phyloP scores from a whole-genome alignment of 257 asterid genomes.

The Rehmannia glutinosa region DNA sequence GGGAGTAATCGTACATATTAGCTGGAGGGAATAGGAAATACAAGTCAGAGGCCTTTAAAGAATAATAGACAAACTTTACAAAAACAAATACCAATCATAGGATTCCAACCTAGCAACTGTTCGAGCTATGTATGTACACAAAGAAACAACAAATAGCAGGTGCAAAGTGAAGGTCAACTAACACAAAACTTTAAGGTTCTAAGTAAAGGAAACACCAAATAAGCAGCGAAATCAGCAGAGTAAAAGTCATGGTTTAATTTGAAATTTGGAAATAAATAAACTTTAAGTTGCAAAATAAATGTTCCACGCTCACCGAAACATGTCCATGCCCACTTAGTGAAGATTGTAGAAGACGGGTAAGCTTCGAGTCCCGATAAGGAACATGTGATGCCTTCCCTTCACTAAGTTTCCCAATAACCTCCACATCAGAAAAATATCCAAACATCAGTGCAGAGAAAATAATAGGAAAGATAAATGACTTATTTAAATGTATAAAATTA shows the following conservation, averaged over 20 bases:
- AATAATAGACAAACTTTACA: constrained; percentile 1
- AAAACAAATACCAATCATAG: not conserved
- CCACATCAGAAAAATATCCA: constrained; percentile 19
- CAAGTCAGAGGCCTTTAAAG: constrained; percentile 14
- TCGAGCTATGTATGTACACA: too few relatives aligned
- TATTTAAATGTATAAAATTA: not conserved
- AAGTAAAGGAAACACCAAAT: not conserved
- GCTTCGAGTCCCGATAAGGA: constrained; percentile 98
- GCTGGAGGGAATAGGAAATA: constrained; percentile 43
- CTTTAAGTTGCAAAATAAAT: not conserved
- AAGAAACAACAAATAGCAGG: too few relatives aligned
- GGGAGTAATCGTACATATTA: constrained; percentile 94
- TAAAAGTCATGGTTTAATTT: not conserved
- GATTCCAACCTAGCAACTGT: constrained; percentile 1
- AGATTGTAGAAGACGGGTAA: constrained; percentile 92
- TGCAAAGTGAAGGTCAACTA: not conserved
- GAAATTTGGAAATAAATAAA: not conserved
- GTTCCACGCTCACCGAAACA: constrained; percentile 75
- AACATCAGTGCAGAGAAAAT: constrained; percentile 14
- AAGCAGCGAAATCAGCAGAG: constrained; percentile 16
- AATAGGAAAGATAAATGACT: constrained; percentile 4
- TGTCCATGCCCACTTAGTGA: constrained; percentile 98
- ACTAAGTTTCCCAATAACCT: constrained; percentile 99
- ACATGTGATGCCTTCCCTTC: constrained; percentile 97
- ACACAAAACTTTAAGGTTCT: not conserved